A percentile compares a stretch with the other conserved stretches of the same genome.
phyloP scores from a whole-genome alignment of 2,329 filamentous ascomycete species.

The Mariannaea sp. region DNA sequence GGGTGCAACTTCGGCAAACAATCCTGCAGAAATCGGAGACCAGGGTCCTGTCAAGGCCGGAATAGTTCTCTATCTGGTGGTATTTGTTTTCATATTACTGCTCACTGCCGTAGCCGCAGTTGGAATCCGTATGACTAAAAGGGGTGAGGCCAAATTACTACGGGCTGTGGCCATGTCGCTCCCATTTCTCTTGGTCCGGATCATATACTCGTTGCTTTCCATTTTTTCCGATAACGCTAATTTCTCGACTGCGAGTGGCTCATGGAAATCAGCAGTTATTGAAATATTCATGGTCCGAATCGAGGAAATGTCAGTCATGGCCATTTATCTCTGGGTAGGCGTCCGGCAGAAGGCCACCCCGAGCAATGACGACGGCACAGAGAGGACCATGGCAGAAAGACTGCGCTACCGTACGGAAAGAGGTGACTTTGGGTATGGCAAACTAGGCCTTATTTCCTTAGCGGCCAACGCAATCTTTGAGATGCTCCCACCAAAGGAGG shows the following conservation, averaged over 20 bases:
- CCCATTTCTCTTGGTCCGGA: constrained; percentile 2
- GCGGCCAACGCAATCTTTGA: neutral
- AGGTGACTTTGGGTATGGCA: constrained; percentile 9
- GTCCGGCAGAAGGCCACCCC: constrained; percentile 1
- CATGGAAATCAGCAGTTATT: neutral
- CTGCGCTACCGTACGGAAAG: neutral
- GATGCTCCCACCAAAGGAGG: neutral
- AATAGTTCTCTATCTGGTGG: neutral
- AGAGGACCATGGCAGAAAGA: neutral
- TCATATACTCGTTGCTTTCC: neutral
- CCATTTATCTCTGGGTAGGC: constrained; percentile 5
- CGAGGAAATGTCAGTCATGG: constrained; percentile 3
- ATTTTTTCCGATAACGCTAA: neutral
- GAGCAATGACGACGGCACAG: neutral
- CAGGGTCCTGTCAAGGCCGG: constrained; percentile 3
- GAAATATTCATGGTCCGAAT: constrained; percentile 9
- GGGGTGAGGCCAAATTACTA: neutral
- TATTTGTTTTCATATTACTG: neutral
- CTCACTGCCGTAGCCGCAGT: neutral
- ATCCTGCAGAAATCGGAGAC: neutral
- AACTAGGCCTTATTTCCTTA: constrained; percentile 3
- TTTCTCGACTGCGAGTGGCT: neutral
- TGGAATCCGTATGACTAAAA: neutral
- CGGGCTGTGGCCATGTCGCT: neutral
- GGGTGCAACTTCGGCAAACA: neutral